These are phyloP conservation scores for Botrytis elliptica DNA, from an alignment of 2,329 filamentous ascomycete genomes.

Conservation along the genomic window DNA sequence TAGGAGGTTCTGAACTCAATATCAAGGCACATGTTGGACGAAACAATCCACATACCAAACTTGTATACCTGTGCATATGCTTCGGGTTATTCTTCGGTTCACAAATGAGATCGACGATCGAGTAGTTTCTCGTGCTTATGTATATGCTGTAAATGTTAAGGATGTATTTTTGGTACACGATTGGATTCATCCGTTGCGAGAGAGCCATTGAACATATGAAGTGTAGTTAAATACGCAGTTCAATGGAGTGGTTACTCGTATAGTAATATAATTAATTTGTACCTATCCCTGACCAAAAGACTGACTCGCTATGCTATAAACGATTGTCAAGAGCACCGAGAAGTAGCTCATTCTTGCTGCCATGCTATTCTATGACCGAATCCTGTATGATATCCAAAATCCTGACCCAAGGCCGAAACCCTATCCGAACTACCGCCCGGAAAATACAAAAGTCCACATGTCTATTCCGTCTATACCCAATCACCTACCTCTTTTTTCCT, in stretches of 20 bases:
- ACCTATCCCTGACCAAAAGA: background rate
- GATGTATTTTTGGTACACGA: background rate
- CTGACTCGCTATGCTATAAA: constrained; percentile 5
- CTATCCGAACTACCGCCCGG: background rate
- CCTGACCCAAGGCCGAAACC: background rate
- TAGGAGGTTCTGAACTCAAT: background rate
- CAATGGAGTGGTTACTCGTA: background rate
- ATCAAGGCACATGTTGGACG: background rate
- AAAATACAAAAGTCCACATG: background rate
- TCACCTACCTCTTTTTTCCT: constrained; percentile 32
- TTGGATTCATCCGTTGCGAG: background rate
- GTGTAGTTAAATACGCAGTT: background rate
- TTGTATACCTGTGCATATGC: background rate
- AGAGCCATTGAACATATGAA: background rate
- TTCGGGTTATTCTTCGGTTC: background rate
- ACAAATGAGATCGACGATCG: background rate
- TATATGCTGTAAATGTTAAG: background rate
- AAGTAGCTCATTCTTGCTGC: constrained; percentile 3
- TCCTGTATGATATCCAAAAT: constrained; percentile 2
- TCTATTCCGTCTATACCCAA: background rate
- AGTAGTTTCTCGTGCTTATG: background rate
- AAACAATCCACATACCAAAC: background rate
- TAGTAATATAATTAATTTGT: background rate
- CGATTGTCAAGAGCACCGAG: constrained; percentile 7
- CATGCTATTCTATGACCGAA: constrained; percentile 3